Conservation (phyloP, 192 early-diverging fungal genomes). For the Backusella psychrophila region DNA sequence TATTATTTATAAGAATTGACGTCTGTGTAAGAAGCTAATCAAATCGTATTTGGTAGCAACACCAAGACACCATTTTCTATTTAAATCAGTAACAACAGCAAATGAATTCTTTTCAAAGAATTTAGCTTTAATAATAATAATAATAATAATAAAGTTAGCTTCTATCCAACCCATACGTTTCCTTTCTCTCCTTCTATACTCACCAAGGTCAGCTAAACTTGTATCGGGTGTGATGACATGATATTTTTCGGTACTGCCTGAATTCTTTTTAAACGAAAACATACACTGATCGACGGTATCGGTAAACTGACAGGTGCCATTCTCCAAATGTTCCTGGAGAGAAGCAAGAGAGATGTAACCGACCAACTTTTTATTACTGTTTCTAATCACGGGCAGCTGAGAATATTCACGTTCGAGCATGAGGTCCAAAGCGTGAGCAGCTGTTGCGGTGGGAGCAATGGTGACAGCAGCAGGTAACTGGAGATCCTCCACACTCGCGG, state of each 20-base stretch:
- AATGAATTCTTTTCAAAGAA: constrained; percentile 86
- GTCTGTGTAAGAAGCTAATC: constrained; percentile 66
- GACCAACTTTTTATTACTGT: constrained; percentile 59
- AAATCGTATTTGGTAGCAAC: constrained; percentile 78
- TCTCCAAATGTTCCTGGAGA: constrained; percentile 55
- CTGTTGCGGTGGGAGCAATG: constrained; percentile 52
- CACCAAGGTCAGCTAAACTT: constrained; percentile 66
- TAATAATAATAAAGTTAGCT: not conserved
- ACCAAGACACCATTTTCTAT: constrained; percentile 78
- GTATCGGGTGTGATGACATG: constrained; percentile 80
- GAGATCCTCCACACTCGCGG: constrained; percentile 80
- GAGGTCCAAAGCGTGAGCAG: constrained; percentile 65
- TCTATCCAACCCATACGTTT: not conserved
- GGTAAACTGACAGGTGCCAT: constrained; percentile 40
- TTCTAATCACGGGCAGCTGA: constrained; percentile 77
- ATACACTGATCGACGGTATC: constrained; percentile 61
- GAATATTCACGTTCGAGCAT: constrained; percentile 86
- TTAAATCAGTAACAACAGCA: constrained; percentile 78
- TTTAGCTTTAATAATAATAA: constrained; percentile 37
- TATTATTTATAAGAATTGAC: constrained; percentile 35
- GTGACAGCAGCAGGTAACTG: constrained; percentile 80
- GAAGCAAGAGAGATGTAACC: constrained; percentile 74
- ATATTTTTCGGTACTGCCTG: constrained; percentile 42
- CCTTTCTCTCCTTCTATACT: not conserved
- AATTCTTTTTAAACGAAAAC: constrained; percentile 56